Base-by-base conservation (phyloP, 148 eudicot genomes). In the Camellia japonica region DNA sequence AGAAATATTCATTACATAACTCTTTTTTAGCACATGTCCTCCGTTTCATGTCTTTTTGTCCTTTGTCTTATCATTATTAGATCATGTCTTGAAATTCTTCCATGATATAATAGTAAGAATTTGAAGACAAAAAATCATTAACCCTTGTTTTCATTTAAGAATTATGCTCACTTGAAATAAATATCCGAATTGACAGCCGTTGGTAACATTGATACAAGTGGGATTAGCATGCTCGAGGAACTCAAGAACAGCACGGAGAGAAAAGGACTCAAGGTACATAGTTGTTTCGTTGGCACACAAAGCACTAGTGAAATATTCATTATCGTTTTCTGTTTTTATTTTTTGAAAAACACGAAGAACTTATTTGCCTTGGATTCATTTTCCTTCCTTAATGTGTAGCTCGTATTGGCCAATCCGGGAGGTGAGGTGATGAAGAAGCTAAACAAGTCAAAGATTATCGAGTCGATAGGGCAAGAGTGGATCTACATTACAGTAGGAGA, bases 371-470 rank as follows among this genome's bases (percentile, higher is more conserved):
- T 30, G 16, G 54, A 70, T 3, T n/a, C 3, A 11, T 56, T 55
- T 68, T 16, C 4, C 6, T 41, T 61, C 1, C 2, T 52, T 4
- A 8, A 62, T 75, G 2, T 80, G n/a, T 75, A 95, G 98, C 86
- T 96, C 1, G 94, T 85, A 13, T 62, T 96, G 80, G 98, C 97
- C 0, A 96, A 92, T 70, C 99, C 98, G 0, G 95, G 95, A 65
- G 97, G 95, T 10, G 98, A 96, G 82, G 95, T 96, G 82, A 92
- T 96, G 92, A 96, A 96, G 91, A 93, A 96, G 88, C 82, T 96
- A 15, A 88, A 91, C 84, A 87, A 94, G 80, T 83, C 95, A 0
- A 91, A 87, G 74, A 85, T 92, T n/a, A 68, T 96, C 2, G 97
- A 96, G 41, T 65, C 74, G 1, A n/a, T 96, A 65, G 99, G 99